Conservation (phyloP, 1,284 basidiomycete genomes). For the Puccinia coronata region DNA sequence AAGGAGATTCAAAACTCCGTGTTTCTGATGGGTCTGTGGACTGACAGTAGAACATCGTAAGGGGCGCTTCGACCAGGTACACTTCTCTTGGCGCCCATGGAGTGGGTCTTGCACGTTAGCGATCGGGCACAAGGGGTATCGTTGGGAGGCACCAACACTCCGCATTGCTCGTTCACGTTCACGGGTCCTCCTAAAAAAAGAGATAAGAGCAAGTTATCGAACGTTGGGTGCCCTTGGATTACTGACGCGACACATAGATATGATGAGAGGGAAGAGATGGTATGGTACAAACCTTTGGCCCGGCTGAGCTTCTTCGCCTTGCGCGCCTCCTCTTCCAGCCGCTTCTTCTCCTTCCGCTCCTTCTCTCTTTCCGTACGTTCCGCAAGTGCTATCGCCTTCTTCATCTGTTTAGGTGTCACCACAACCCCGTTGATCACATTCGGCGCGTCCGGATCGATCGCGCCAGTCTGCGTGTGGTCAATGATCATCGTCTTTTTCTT, state of each 20-base stretch:
- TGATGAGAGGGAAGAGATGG: not conserved
- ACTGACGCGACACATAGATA: not conserved
- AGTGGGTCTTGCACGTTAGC: constrained; percentile 96
- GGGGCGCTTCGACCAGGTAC: constrained; percentile 80
- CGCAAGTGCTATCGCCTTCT: constrained; percentile 21
- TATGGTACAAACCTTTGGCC: constrained; percentile 21
- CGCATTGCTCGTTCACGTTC: constrained; percentile 89
- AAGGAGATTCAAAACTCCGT: not conserved
- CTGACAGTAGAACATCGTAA: constrained; percentile 76
- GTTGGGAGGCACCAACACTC: constrained; percentile 91
- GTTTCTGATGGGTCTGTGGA: not conserved
- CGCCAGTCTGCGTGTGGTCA: constrained; percentile 23
- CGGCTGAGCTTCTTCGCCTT: constrained; percentile 43
- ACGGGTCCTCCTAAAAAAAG: constrained; percentile 65
- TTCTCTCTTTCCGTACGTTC: constrained; percentile 28
- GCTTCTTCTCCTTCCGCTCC: constrained; percentile 40
- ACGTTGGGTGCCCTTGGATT: not conserved
- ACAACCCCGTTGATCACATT: not conserved
- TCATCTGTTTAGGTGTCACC: constrained; percentile 30
- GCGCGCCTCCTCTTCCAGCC: constrained; percentile 32
- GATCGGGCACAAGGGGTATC: constrained; percentile 89
- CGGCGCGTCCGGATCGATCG: not conserved
- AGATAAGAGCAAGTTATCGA: not conserved
- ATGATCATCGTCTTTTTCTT: constrained; percentile 41
- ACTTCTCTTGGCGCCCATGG: constrained; percentile 92